Conservation (phyloP, 108 stramenopile species). For the Mayamaea pseudoterrestris region DNA sequence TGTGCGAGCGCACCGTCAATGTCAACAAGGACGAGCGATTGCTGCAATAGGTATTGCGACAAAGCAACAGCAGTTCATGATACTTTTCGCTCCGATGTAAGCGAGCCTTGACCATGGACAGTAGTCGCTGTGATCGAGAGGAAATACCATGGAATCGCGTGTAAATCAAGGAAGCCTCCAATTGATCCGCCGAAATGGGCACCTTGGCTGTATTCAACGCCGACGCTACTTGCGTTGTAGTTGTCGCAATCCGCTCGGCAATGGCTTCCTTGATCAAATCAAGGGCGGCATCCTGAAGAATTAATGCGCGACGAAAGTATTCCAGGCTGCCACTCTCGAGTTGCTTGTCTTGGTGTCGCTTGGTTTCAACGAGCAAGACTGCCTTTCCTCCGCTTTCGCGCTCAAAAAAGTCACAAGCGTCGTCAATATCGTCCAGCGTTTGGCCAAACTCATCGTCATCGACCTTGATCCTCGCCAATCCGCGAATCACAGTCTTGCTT, state of each 20-base stretch:
- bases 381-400: slow-evolving; percentile 41
- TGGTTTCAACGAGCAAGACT: slow-evolving; percentile 8
- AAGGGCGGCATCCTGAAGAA: slow-evolving; percentile 73
- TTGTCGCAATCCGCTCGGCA: slow-evolving; percentile 68
- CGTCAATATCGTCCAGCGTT: slow-evolving; percentile 61
- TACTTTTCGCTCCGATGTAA: slow-evolving; percentile 38
- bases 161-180: slow-evolving; percentile 76
- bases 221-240: slow-evolving; percentile 40
- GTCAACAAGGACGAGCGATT: slow-evolving; percentile 50
- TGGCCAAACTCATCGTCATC: slow-evolving; percentile 58
- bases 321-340: slow-evolving; percentile 46
- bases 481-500: slow-evolving; percentile 44
- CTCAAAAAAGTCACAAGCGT: slow-evolving; percentile 68
- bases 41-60: slow-evolving; percentile 65
- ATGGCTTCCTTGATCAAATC: slow-evolving; percentile 66
- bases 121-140: slow-evolving; percentile 50
- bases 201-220: slow-evolving; percentile 44
- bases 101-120: slow-evolving; percentile 45
- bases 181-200: slow-evolving; percentile 64
- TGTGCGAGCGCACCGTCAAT: slow-evolving; percentile 58
- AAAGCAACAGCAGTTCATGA: slow-evolving; percentile 57
- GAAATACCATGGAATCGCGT: slow-evolving; percentile 86
- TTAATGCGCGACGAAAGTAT: slow-evolving; percentile 69
- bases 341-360: slow-evolving; percentile 1
- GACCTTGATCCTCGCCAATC: slow-evolving; percentile 64